phyloP scores from a whole-genome alignment of 371 early-diverging fungal species.

The Mucor racemosus region DNA sequence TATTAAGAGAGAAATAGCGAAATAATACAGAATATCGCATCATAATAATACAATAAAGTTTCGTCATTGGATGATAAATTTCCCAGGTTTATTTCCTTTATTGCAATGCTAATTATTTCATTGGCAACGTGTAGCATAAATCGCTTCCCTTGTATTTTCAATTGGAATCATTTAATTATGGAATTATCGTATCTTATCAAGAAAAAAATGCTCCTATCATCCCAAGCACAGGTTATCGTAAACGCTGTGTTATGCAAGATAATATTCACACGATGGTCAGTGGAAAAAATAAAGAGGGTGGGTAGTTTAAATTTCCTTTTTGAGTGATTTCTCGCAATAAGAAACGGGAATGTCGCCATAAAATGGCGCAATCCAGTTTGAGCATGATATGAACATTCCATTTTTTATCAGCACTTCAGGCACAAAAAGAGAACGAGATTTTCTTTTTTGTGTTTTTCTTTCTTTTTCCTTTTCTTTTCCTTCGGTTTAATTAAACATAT shows the following conservation, averaged over 20 bases:
- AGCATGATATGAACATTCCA: constrained; percentile 2
- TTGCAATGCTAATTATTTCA: neutral
- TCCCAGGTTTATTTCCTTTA: neutral
- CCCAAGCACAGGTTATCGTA: neutral
- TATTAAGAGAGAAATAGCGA: neutral
- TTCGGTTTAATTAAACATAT: neutral
- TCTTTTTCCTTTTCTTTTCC: neutral
- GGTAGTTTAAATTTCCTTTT: constrained; percentile 17
- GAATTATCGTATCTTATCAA: too few species aligned
- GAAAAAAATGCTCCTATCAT: too few species aligned
- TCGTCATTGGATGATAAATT: neutral
- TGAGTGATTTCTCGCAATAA: constrained; percentile 28
- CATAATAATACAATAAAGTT: constrained; percentile 2
- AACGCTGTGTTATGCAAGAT: neutral
- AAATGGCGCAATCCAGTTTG: constrained; percentile 28
- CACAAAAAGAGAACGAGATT: constrained; percentile 1
- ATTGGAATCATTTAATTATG: too few species aligned
- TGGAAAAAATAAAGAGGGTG: neutral
- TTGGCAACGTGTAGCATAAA: neutral
- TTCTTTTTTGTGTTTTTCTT: neutral
- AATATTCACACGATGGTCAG: constrained; percentile 6
- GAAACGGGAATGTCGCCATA: constrained; percentile 34
- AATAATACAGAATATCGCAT: constrained; percentile 15
- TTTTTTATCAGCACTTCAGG: constrained; percentile 8
- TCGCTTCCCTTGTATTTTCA: too few species aligned